phyloP scores from a whole-genome alignment of 176 grass and related monocot species.

The Cocos nucifera region DNA sequence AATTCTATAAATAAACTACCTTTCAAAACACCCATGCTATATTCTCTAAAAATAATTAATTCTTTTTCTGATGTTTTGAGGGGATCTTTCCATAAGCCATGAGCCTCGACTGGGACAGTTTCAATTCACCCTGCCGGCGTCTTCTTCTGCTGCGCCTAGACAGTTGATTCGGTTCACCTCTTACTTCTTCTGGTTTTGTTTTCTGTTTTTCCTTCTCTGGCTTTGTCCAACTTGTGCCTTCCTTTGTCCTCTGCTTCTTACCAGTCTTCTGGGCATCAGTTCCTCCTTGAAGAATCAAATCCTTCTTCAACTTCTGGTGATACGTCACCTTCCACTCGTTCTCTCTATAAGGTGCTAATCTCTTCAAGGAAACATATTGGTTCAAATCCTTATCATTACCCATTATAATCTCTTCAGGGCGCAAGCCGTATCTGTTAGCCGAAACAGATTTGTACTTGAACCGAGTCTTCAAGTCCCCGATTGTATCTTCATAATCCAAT shows the following conservation, averaged over 20 bases:
- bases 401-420: conserved; percentile 43
- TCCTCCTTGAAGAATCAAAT: conserved; percentile 50
- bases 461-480: conserved; percentile 87
- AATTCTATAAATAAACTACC: conserved; percentile 1
- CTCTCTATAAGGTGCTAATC: conserved; percentile 75
- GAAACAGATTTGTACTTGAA: conserved; percentile 73
- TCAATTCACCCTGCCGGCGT: conserved; percentile 36
- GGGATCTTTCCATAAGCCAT: conserved; percentile 50
- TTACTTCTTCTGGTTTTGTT: conserved; percentile 29
- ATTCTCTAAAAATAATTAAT: conserved; percentile 17
- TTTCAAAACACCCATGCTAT: not conserved
- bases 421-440: conserved; percentile 58
- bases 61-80: conserved; percentile 42
- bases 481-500: conserved; percentile 84
- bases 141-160: conserved; percentile 62
- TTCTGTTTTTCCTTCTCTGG: conserved; percentile 19
- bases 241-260: conserved; percentile 32
- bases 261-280: conserved; percentile 30
- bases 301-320: conserved; percentile 57
- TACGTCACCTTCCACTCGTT: conserved; percentile 74
- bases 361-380: conserved; percentile 92
- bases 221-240: conserved; percentile 23
- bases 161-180: conserved; percentile 26
- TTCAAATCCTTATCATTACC: conserved; percentile 69
- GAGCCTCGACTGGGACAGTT: conserved; percentile 31